Base-by-base conservation (phyloP, 2,329 filamentous ascomycete species). In the Aspergillus cejpii region DNA sequence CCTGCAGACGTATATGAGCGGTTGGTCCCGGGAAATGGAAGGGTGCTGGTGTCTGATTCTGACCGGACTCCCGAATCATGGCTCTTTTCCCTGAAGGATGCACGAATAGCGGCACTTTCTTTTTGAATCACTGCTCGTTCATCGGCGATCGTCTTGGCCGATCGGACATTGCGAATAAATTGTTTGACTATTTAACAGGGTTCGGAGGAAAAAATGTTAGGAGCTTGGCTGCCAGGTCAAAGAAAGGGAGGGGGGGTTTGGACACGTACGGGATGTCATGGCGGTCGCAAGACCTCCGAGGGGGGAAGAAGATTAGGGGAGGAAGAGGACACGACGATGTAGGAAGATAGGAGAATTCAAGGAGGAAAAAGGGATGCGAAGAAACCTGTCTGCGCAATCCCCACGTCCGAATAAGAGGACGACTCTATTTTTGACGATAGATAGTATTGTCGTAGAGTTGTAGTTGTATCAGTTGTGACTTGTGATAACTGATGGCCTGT, bases 91-190 rank as follows among this genome's bases (percentile, higher is more conserved):
- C 92, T 82, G 68, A 98, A 98, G 73, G 91, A 97, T 57, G 92
- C 89, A 71, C 92, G 81, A 65, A 98, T 98, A 38, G 91, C 87
- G 47, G 92, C 92, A 71, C 92, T 98, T 74, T 98, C 92, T 72
- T 98, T 98, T 64, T 97, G 92, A 53, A 98, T 94, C 45, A 98
- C 92, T 41, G 92, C 91, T 65, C 92, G 83, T 75, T 98, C 92
- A 72, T 98, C 92, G 67, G 94, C 94, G 65, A 98, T 96, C 27
- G 92, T 98, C 76, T 98, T 98, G 49, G 92, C 89, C 50, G 92
- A 91, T 67, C 92, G 88, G 66, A 98, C 92, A 73, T 96, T 97
- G 67, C 92, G 90, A 71, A 98, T 98, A 74, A 98, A 98, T 74
- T 97, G 92, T 75, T 98, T 98, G 68, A 98, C 92, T 97, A 64